Percentiles rank a stretch among this genome's conserved stretches.
Conservation (phyloP, 2,329 filamentous ascomycete genomes). For the Botrytis paeoniae region DNA sequence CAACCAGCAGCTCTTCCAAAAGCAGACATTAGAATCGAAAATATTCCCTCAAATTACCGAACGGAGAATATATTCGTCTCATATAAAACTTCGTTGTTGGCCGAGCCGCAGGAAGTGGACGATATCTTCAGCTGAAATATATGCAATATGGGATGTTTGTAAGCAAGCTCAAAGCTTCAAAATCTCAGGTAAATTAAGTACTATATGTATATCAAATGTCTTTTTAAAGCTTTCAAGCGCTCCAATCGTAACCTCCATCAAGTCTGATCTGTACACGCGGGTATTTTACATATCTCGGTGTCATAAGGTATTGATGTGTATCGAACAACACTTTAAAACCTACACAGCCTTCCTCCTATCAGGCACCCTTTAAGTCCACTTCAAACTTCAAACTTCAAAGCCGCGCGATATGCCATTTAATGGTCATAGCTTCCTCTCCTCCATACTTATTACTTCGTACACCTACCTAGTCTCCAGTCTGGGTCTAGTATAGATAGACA, state of each 20-base stretch:
- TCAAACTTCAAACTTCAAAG: background rate
- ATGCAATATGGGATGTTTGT: background rate
- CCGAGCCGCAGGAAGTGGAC: background rate
- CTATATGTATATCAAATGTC: background rate
- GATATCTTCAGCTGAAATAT: background rate
- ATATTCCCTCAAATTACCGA: background rate
- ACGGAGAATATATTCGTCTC: background rate
- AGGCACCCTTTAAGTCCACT: background rate
- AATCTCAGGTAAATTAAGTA: background rate
- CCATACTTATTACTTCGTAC: background rate
- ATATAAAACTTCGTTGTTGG: background rate
- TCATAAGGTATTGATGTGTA: background rate
- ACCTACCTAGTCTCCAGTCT: background rate
- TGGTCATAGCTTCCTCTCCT: background rate
- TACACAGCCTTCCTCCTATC: background rate
- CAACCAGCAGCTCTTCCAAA: background rate
- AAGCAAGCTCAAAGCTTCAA: background rate
- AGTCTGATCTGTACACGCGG: background rate
- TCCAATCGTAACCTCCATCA: background rate
- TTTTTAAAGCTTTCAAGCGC: background rate
- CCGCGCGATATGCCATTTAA: background rate
- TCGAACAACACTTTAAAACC: background rate
- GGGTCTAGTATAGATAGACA: background rate
- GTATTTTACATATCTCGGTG: background rate
- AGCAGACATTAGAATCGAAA: background rate